Base-by-base conservation (phyloP, 2,329 filamentous ascomycete genomes). In the Emergomyces orientalis region DNA sequence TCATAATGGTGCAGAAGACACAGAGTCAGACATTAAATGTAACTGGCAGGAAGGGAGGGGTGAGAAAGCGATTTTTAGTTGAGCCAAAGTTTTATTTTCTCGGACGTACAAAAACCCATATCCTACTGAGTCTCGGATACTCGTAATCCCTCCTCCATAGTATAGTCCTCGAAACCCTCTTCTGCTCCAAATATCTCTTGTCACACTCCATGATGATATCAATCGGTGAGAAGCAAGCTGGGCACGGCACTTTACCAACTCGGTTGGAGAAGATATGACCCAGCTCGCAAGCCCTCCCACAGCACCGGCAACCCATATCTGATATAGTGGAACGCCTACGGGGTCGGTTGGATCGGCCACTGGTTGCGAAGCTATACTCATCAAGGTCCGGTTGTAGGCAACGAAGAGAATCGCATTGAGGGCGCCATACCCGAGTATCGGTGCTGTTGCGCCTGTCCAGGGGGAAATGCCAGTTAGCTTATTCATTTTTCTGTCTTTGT, bases 341-440 rank as follows among this genome's bases (percentile, higher is more conserved):
- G 76, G 76, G 56, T 77, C 75, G 27, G 76, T 78, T 7, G 80
- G 77, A 37, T 79, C 76, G 19, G 71, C 70, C 13, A 79, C 69
- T 6, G 75, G 73, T 30, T 66, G 58, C 14, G 72, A 75, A 62
- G 75, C 74, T 32, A 97, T 78, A 19, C 85, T 74, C 27, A 80
- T 79, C 69, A 93, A 84, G n/a, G 87, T 87, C 63, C 90, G 88
- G 73, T 96, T 96, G 78, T 97, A 97, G 1, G 89, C 87, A 68
- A 93, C 85, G 76, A 96, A 97, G 25, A 97, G 85, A 19, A 97
- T 79, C 47, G 91, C 91, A 72, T 97, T 97, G 65, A 97, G 83
- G 25, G 90, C 91, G 66, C 93, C 93, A 76, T 96, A 96, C 68
- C 90, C 90, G 4, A 96, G 79, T 45, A 96, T 87, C 0, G 93